Percentiles rank a stretch among this genome's conserved stretches.
phyloP scores from a whole-genome alignment of 2,329 filamentous ascomycete species.

The Hyphodiscus sp. region DNA sequence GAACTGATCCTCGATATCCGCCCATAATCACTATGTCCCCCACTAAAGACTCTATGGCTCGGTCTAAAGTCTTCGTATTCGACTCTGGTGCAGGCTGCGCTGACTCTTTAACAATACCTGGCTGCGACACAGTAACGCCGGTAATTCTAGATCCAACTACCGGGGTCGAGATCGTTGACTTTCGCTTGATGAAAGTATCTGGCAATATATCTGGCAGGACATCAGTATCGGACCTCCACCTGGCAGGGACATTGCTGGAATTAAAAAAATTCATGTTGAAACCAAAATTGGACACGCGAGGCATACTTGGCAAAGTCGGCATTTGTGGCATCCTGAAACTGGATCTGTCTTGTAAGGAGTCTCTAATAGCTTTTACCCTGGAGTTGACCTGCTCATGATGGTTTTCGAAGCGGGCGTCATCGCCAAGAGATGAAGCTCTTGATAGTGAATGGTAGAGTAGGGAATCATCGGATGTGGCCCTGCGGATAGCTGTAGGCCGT shows the following conservation, averaged over 20 bases:
- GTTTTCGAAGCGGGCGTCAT: slow-evolving; percentile 74
- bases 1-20: slow-evolving; percentile 83
- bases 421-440: slow-evolving; percentile 73
- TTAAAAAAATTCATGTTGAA: slow-evolving; percentile 31
- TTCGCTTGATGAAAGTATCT: slow-evolving; percentile 17
- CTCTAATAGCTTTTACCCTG: slow-evolving; percentile 81
- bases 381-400: slow-evolving; percentile 83
- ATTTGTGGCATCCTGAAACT: slow-evolving; percentile 66
- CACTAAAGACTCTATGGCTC: slow-evolving; percentile 60
- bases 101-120: slow-evolving; percentile 13
- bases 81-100: slow-evolving; percentile 36
- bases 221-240: slow-evolving; percentile 25
- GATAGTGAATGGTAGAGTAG: slow-evolving; percentile 71
- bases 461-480: slow-evolving; percentile 71
- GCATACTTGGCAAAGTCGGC: slow-evolving; percentile 44
- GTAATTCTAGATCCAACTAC: slow-evolving; percentile 15
- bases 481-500: slow-evolving; percentile 37
- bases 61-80: slow-evolving; percentile 32
- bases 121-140: slow-evolving; percentile 11
- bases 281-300: slow-evolving; percentile 33
- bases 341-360: slow-evolving; percentile 75
- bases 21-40: slow-evolving; percentile 86
- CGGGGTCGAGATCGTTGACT: slow-evolving; percentile 11
- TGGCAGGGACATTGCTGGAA: slow-evolving; percentile 15
- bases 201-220: slow-evolving; percentile 23